Percentiles rank a stretch among this genome's conserved stretches.
Evolutionary conservation across 164 flowering plant genomes (phyloP).

Genomic region (Aristolochia fimbriata): DNA sequence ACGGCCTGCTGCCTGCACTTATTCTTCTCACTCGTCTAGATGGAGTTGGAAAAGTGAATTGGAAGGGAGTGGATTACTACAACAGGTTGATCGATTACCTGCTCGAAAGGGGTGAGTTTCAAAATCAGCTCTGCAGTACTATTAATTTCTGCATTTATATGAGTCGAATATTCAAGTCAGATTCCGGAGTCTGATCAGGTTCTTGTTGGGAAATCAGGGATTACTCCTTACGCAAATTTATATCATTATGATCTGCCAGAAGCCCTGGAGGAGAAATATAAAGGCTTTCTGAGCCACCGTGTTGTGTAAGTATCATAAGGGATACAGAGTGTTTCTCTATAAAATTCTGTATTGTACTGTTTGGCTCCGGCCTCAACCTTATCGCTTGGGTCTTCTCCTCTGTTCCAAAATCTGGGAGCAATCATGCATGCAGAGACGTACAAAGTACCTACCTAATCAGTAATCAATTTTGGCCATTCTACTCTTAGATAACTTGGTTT

Average conservation of each 20-base stretch:
- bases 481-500: too few species aligned
- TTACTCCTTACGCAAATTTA: conserved; percentile 70
- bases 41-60: conserved; percentile 29
- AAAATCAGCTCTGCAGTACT: too few species aligned
- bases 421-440: too few species aligned
- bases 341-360: too few species aligned
- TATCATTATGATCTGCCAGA: conserved; percentile 67
- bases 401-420: too few species aligned
- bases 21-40: conserved; percentile 12
- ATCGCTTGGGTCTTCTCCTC: neutral
- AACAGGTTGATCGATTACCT: conserved; percentile 17
- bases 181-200: too few species aligned
- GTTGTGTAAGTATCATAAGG: conserved; percentile 44
- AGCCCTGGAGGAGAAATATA: conserved; percentile 47
- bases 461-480: too few species aligned
- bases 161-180: too few species aligned
- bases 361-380: too few species aligned
- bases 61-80: conserved; percentile 34
- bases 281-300: conserved; percentile 30
- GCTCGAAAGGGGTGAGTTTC: conserved; percentile 17
- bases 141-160: too few species aligned
- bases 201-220: conserved; percentile 25
- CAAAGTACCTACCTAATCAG: too few species aligned
- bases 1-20: neutral
- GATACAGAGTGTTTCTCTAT: neutral